phyloP scores from a whole-genome alignment of 2,329 filamentous ascomycete genomes.

The Didymella exigua region DNA sequence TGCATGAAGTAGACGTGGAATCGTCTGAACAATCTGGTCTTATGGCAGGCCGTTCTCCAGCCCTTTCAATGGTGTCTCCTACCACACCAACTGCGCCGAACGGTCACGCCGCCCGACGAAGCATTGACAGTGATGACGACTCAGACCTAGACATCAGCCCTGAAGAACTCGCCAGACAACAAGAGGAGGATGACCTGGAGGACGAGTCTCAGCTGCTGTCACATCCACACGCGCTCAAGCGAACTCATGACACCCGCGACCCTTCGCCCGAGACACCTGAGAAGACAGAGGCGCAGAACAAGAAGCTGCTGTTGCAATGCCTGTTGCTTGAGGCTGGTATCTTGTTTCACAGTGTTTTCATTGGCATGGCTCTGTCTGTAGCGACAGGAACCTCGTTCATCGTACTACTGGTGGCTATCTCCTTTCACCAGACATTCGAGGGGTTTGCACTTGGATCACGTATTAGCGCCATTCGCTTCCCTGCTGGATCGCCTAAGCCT shows the following conservation, averaged over 20 bases:
- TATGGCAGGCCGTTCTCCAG: constrained; percentile 43
- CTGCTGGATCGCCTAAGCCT: constrained; percentile 72
- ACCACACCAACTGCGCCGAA: constrained; percentile 21
- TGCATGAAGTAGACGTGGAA: constrained; percentile 41
- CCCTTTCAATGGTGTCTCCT: constrained; percentile 33
- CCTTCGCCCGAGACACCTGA: constrained; percentile 27
- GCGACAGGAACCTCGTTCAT: constrained; percentile 69
- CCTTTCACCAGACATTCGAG: constrained; percentile 74
- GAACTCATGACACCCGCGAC: constrained; percentile 15
- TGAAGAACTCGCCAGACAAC: constrained; percentile 43
- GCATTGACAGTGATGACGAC: constrained; percentile 35
- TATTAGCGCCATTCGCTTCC: constrained; percentile 73
- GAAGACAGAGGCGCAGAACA: constrained; percentile 54
- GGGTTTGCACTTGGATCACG: constrained; percentile 73
- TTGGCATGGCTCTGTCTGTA: constrained; percentile 74
- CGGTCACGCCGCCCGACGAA: constrained; percentile 13
- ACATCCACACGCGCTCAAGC: constrained; percentile 28
- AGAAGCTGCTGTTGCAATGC: constrained; percentile 73
- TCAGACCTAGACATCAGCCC: constrained; percentile 44
- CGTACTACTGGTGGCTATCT: constrained; percentile 70
- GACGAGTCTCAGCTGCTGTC: constrained; percentile 44
- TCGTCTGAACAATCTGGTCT: constrained; percentile 39
- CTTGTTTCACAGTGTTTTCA: constrained; percentile 78
- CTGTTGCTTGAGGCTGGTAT: constrained; percentile 78
- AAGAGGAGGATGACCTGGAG: constrained; percentile 31